Evolutionary conservation across 1,284 basidiomycete species (phyloP), one percentile per base, ranked within the genome.

Genomic region (Neolentinus lepideus): DNA sequence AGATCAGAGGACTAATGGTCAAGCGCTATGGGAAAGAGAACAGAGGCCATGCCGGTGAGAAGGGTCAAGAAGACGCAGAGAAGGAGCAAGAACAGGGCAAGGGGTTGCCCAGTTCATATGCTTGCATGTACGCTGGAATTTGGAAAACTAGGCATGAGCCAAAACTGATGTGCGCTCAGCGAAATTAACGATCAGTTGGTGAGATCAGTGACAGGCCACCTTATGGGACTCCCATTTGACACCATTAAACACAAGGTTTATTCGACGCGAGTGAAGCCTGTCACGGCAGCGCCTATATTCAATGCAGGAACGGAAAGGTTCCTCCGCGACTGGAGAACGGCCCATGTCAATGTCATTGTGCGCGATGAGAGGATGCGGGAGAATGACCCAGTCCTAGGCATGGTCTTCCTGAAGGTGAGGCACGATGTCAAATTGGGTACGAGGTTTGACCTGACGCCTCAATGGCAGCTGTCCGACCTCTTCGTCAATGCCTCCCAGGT

Each of bases 301-400:
- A 78, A 84, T 60, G 83, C 84, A 1, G 81, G 82, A 0, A 81
- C 80, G 16, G 84, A 88, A 66, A 64, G 78, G 6, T 86, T 87
- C 63, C 68, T 87, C 16, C 73, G 81, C 45, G 82, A 89, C 65
- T 85, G 79, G 76, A 69, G 75, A 54, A 73, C 78, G 47, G 74
- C 82, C n/a, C 76, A 83, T 38, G 75, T 87, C 43, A 69, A 80
- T 3, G 72, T 86, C 9, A 77, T 81, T 8, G 78, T 86, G 35
- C 78, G 81, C 55, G 84, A 85, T 65, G 72, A 74, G 47, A 69
- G 75, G 19, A 66, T 78, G 57, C 73, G 80, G 26, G 81, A 82
- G 64, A 77, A 80, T 61, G 86, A 89, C 64, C 83, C 83, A 0
- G 79, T 88, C 33, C 72, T 89, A 52, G 85, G 85, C 35, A 78